Conservation (phyloP, 495 filamentous ascomycete species). For the Penicillium tannophilum region DNA sequence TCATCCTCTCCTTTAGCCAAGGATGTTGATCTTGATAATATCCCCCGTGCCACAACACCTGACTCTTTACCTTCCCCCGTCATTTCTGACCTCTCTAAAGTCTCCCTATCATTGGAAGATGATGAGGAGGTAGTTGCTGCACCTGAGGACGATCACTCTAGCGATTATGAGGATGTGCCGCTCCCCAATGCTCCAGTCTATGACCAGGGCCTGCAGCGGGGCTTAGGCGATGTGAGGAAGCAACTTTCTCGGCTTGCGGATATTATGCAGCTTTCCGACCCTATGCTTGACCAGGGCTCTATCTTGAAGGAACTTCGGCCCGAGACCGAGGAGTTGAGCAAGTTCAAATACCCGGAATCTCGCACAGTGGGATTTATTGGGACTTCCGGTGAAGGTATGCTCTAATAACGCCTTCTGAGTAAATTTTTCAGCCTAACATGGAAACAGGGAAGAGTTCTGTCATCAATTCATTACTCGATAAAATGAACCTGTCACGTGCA, state of each 20-base stretch:
- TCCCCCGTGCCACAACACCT: no score
- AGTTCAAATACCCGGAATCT: constrained; percentile 1
- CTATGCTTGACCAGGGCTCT: not conserved
- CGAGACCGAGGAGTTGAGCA: not conserved
- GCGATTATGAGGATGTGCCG: not conserved
- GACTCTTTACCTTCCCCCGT: no score
- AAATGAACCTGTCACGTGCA: constrained; percentile 27
- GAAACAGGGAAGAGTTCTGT: constrained; percentile 35
- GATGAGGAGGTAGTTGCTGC: not conserved
- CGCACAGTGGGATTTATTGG: constrained; percentile 11
- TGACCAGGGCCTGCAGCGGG: not conserved
- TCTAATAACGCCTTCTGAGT: not conserved
- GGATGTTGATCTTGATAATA: no score
- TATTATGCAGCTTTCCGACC: not conserved
- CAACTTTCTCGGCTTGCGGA: not conserved
- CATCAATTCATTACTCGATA: constrained; percentile 37
- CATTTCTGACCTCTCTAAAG: no score
- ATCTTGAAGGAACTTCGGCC: not conserved
- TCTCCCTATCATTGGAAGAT: not conserved
- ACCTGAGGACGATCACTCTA: not conserved
- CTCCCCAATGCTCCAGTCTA: not conserved
- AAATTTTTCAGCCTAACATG: not conserved
- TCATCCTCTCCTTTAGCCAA: no score
- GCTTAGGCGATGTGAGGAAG: not conserved
- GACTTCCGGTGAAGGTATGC: constrained; percentile 10